Conservation (phyloP, 2,329 filamentous ascomycete species). For the Colletotrichum tamarilloi region DNA sequence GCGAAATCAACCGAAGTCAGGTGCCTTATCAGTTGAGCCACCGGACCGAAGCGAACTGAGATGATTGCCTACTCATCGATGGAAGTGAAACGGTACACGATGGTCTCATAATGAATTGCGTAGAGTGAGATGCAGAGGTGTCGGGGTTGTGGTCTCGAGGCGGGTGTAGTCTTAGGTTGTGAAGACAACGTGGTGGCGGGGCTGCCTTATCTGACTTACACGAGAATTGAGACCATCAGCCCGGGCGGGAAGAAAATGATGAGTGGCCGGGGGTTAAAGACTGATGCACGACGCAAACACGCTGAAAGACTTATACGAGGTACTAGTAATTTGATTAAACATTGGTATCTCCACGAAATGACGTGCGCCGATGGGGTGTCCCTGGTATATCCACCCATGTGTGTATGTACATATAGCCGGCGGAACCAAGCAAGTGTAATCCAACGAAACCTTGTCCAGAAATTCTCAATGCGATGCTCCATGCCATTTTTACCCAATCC, state of each 20-base stretch:
- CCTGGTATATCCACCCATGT: neutral
- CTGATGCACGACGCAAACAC: neutral
- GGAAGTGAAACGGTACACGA: neutral
- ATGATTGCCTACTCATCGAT: neutral
- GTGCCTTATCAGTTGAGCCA: neutral
- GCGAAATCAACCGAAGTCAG: neutral
- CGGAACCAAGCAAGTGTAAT: neutral
- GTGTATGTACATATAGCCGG: neutral
- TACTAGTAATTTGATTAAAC: neutral
- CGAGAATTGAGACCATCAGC: neutral
- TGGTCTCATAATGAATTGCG: neutral
- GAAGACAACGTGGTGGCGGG: neutral
- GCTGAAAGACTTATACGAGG: neutral
- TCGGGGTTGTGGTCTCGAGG: too few species aligned
- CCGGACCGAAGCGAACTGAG: neutral
- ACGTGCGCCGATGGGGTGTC: neutral
- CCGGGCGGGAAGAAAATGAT: neutral
- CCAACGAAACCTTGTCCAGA: too few species aligned
- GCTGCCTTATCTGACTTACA: neutral
- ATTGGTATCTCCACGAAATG: constrained; percentile 6
- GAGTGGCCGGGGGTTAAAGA: neutral
- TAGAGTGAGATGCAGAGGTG: neutral
- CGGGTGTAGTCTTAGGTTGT: too few species aligned
- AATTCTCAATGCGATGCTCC: neutral
- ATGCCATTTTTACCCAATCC: neutral